phyloP scores from a whole-genome alignment of 371 early-diverging fungal genomes.

The Quaeritorhiza haematococci region DNA sequence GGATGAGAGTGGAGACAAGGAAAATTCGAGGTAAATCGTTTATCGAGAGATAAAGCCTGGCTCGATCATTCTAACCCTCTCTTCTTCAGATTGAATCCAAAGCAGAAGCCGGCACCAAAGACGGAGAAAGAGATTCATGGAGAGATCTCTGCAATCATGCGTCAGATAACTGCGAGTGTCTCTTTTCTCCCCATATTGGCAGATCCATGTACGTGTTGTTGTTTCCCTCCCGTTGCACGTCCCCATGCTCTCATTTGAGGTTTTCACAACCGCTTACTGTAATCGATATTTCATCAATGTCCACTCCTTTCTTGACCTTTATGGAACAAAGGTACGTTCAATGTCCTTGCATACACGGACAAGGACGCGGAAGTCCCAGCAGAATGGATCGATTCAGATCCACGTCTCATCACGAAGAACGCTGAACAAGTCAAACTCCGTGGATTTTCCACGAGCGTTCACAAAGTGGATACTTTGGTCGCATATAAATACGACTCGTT shows the following conservation, averaged over 20 bases:
- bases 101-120: conserved; percentile 27
- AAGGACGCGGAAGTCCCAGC: conserved; percentile 79
- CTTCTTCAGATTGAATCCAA: not conserved
- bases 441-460: conserved; percentile 74
- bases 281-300: not conserved
- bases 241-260: not conserved
- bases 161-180: conserved; percentile 86
- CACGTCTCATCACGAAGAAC: conserved; percentile 65
- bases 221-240: not conserved
- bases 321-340: conserved; percentile 65
- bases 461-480: conserved; percentile 79
- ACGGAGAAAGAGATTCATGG: conserved; percentile 60
- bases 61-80: not conserved
- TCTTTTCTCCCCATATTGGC: conserved; percentile 84
- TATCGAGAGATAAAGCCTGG: conserved; percentile 11
- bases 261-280: not conserved
- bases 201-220: conserved; percentile 63
- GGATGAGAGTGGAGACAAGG: conserved; percentile 15
- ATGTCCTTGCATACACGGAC: conserved; percentile 83
- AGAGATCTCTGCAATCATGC: conserved; percentile 82
- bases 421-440: conserved; percentile 79
- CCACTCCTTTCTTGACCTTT: not conserved
- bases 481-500: too few relatives aligned
- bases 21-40: conserved; percentile 4
- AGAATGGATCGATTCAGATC: conserved; percentile 81